phyloP scores from a whole-genome alignment of 75 land plant species.

The Pseudotsuga menziesii region DNA sequence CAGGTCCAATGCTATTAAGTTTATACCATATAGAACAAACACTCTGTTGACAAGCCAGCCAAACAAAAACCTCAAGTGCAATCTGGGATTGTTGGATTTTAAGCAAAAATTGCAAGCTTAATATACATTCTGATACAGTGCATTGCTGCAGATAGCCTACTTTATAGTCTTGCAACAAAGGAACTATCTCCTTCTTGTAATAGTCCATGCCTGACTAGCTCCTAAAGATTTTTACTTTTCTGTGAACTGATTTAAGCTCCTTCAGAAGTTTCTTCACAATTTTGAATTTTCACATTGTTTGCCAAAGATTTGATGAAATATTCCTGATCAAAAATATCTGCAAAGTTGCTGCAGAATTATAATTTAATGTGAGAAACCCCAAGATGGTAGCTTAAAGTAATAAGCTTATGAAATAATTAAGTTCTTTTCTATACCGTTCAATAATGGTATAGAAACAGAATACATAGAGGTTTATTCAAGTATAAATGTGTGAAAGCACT shows the following conservation, averaged over 20 bases:
- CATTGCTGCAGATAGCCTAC: conserved; percentile 18
- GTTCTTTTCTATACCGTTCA: not conserved
- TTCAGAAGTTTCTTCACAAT: conserved; percentile 78
- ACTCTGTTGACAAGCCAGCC: not conserved
- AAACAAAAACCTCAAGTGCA: no score
- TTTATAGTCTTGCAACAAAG: conserved; percentile 65
- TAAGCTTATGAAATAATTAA: not conserved
- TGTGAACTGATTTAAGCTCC: conserved; percentile 47
- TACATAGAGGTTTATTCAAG: not conserved
- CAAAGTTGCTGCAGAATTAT: conserved; percentile 68
- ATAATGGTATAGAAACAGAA: not conserved
- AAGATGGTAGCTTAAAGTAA: not conserved
- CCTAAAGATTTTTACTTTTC: conserved; percentile 67
- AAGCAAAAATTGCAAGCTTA: not conserved
- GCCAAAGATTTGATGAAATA: conserved; percentile 68
- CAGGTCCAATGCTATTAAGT: not conserved
- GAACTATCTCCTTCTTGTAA: conserved; percentile 68
- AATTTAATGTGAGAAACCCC: not conserved
- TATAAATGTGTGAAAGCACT: not conserved
- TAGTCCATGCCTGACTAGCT: conserved; percentile 91
- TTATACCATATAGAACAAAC: not conserved
- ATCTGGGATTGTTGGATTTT: no score
- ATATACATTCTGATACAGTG: not conserved
- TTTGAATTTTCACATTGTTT: conserved; percentile 68
- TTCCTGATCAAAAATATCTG: conserved; percentile 88